Conservation (phyloP, 225 moss, liverwort and hornwort genomes). For the Physcomitrellopsis africana region DNA sequence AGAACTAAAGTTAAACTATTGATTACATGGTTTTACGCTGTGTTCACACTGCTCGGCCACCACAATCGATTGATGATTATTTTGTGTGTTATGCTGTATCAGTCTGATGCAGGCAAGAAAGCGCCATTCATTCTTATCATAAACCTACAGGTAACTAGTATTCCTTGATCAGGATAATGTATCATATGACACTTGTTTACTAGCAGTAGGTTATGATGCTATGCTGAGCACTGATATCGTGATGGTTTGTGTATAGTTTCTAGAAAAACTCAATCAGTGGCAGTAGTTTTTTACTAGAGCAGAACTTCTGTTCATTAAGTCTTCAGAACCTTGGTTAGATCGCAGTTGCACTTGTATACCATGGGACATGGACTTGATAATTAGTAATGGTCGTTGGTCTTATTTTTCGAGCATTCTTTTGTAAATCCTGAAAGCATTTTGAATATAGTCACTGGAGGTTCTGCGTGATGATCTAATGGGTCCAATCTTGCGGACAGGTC, state of each 20-base stretch:
- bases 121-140: constrained; percentile 74
- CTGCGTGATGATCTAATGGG: constrained; percentile 17
- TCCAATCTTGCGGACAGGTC: constrained; percentile 52
- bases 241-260: not conserved
- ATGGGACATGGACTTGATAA: not conserved
- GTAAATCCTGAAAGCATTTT: not conserved
- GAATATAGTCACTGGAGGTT: not conserved
- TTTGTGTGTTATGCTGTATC: constrained; percentile 23
- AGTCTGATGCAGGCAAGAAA: constrained; percentile 69
- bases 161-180: not conserved
- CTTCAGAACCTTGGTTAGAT: constrained; percentile 1
- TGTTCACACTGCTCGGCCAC: not conserved
- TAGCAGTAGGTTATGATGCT: not conserved
- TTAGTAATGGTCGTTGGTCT: not conserved
- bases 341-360: not conserved
- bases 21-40: not conserved
- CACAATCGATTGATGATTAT: constrained; percentile 8
- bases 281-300: not conserved
- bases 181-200: not conserved
- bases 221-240: not conserved
- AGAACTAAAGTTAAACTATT: not conserved
- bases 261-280: not conserved
- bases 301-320: not conserved
- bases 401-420: not conserved
- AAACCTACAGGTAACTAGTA: constrained; percentile 66